Base-by-base conservation (phyloP, 306 rosid species). In the Vicia villosa region DNA sequence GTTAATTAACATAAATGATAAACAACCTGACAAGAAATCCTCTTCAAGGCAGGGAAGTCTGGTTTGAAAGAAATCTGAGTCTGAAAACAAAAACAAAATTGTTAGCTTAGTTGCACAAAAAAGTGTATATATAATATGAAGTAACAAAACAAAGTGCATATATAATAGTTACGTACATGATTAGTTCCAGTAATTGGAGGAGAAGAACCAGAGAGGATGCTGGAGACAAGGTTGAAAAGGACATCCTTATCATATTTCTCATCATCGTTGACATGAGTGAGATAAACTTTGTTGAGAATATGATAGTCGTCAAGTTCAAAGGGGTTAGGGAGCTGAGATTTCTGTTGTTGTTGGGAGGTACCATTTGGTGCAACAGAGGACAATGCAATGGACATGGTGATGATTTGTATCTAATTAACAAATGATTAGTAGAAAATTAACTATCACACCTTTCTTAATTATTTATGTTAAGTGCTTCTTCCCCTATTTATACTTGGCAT, bases 11-110 rank as follows among this genome's bases (percentile, higher is more conserved):
- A 11, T 41, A 40, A 56, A 60, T 5, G 10, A 43, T 28, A 57
- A 16, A 14, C 46, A 60, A 76, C 80, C 80, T 76, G 80, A 30
- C 70, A 69, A 28, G 70, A 41, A 54, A 77, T 64, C 51, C n/a
- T 69, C 76, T 77, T 77, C 51, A 77, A 47, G 14, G 5, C 22
- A 13, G 21, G 24, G 50, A 38, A 69, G 30, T 70, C 72, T 32
- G 76, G 76, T 52, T 52, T 69, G 61, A 69, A 61, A 62, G 59
- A 6, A 62, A 7, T 7, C 51, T 46, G 76, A 14, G 71, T 7
- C 50, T 42, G 37, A 47, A 57, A 68, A 51, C 17, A 60, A 17
- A 11, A 15, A 47, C 20, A 20, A 68, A 34, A 46, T 13, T 42
- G 66, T 74, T 28, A 56, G 38, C 14, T 56, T 10, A 56, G 20